A percentile compares a stretch with the other conserved stretches of the same genome.
Evolutionary conservation across 192 early-diverging fungal genomes (phyloP).

Genomic region (Jimgerdemannia lactiflua): DNA sequence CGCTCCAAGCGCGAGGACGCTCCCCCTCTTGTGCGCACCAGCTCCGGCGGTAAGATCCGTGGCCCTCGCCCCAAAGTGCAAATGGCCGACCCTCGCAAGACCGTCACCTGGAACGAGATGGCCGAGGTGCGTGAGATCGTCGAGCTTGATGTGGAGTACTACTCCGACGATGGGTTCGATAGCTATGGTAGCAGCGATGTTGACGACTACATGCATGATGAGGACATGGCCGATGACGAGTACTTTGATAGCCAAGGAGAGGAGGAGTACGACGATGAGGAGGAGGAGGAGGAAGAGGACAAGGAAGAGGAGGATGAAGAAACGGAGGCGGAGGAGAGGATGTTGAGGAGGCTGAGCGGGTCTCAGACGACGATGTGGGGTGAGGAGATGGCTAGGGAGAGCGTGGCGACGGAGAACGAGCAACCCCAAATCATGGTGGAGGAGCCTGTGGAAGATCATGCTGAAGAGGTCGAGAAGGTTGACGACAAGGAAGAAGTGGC

Average conservation of each 20-base stretch:
- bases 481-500: not conserved
- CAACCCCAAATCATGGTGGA: too few species aligned
- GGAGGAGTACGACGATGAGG: not conserved
- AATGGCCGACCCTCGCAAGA: not conserved
- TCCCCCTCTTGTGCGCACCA: not conserved
- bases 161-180: not conserved
- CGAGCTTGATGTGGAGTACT: not conserved
- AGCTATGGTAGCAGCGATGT: not conserved
- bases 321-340: not conserved
- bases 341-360: not conserved
- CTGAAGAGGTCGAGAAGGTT: not conserved
- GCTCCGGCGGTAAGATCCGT: not conserved
- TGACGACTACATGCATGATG: not conserved
- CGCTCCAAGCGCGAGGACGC: not conserved
- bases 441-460: too few species aligned
- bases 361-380: too few species aligned
- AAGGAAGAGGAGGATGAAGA: not conserved
- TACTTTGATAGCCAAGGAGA: not conserved
- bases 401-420: not conserved
- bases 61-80: not conserved
- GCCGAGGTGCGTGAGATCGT: conserved; percentile 3
- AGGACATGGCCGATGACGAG: not conserved
- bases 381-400: not conserved
- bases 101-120: conserved; percentile 3
- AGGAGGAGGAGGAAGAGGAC: not conserved